phyloP scores from a whole-genome alignment of 148 eudicot species.

The Simmondsia chinensis region DNA sequence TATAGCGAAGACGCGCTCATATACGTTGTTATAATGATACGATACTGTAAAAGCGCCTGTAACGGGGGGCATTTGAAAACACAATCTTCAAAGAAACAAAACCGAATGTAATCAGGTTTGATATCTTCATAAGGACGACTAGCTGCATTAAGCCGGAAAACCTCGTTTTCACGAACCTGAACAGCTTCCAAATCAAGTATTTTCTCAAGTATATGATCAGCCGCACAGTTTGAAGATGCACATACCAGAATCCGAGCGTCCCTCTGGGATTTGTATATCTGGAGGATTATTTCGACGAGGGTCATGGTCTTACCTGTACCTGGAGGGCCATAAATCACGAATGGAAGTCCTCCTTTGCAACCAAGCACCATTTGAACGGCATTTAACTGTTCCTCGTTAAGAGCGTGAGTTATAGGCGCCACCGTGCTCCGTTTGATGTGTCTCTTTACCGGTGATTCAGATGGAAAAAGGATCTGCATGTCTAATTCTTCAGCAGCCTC shows the following conservation, averaged over 20 bases:
- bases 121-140: slow-evolving; percentile 66
- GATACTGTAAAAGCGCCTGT: slow-evolving; percentile 21
- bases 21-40: slow-evolving; percentile 72
- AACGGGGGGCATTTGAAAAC: slow-evolving; percentile 48
- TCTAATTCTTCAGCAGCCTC: slow-evolving; percentile 44
- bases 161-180: slow-evolving; percentile 25
- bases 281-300: slow-evolving; percentile 69
- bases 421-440: slow-evolving; percentile 20
- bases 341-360: slow-evolving; percentile 72
- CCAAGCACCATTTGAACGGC: slow-evolving; percentile 60
- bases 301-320: slow-evolving; percentile 96
- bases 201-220: slow-evolving; percentile 74
- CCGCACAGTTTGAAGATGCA: slow-evolving; percentile 92
- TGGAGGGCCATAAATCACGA: slow-evolving; percentile 86
- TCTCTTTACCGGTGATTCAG: slow-evolving; percentile 24
- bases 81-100: slow-evolving; percentile 43
- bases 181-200: slow-evolving; percentile 19
- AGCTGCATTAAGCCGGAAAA: slow-evolving; percentile 78
- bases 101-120: slow-evolving; percentile 26
- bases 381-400: slow-evolving; percentile 63
- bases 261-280: slow-evolving; percentile 31
- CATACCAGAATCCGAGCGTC: slow-evolving; percentile 47
- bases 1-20: slow-evolving; percentile 57
- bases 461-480: slow-evolving; percentile 52
- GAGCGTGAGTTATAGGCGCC: slow-evolving; percentile 38